phyloP scores from a whole-genome alignment of 2,329 filamentous ascomycete genomes.

The Cladophialophora immunda region DNA sequence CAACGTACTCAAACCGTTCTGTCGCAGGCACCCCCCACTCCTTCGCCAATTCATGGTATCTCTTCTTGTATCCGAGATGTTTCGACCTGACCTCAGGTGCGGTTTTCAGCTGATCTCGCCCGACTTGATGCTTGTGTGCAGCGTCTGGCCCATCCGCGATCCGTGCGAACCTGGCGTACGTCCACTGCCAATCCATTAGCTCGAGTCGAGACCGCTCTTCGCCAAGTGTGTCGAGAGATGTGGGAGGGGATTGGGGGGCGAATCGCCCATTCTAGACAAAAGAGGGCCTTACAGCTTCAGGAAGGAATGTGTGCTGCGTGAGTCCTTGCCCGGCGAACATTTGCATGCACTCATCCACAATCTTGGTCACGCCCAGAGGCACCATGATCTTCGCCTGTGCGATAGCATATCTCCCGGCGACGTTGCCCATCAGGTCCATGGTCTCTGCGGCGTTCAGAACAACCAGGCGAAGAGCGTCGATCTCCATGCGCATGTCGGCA shows the following conservation, averaged over 20 bases:
- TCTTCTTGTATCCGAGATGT: slow-evolving; percentile 20
- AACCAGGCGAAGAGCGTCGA: slow-evolving; percentile 81
- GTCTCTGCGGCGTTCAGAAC: slow-evolving; percentile 88
- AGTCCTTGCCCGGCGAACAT: slow-evolving; percentile 77
- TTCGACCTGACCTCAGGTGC: slow-evolving; percentile 5
- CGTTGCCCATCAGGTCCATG: slow-evolving; percentile 85
- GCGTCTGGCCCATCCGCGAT: slow-evolving; percentile 88
- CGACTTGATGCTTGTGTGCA: slow-evolving; percentile 71
- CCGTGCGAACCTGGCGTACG: slow-evolving; percentile 75
- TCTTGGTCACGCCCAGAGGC: slow-evolving; percentile 24
- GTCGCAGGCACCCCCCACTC: slow-evolving; percentile 11
- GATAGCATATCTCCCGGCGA: slow-evolving; percentile 82
- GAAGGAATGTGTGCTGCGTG: slow-evolving; percentile 84
- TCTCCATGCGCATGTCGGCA: slow-evolving; percentile 82
- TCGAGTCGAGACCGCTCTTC: slow-evolving; percentile 49
- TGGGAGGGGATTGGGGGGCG: neutral
- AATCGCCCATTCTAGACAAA: neutral
- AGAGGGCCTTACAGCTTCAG: slow-evolving; percentile 50
- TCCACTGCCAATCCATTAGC: slow-evolving; percentile 59
- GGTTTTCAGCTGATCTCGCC: slow-evolving; percentile 42
- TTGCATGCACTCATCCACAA: slow-evolving; percentile 38
- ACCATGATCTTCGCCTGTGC: slow-evolving; percentile 33
- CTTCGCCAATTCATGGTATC: slow-evolving; percentile 15
- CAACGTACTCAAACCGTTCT: slow-evolving; percentile 19
- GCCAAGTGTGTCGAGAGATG: neutral